Evolutionary conservation across 345 rosid species (phyloP).

Genomic region (Alliaria petiolata): DNA sequence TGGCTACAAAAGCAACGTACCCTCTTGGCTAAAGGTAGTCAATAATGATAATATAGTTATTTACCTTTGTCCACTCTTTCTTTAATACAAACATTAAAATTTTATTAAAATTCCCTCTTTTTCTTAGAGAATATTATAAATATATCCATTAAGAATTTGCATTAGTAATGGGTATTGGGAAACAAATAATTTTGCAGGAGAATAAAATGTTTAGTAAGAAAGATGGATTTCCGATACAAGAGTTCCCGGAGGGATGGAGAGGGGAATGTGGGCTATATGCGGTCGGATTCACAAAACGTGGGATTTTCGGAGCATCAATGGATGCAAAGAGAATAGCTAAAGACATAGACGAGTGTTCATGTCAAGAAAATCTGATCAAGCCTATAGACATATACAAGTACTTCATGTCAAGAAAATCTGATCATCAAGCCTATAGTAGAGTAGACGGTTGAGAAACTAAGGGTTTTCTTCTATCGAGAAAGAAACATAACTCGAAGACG

Average conservation of each 20-base stretch:
- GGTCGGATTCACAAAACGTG: constrained; percentile 90
- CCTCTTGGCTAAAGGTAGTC: constrained; percentile 86
- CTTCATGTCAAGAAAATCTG: neutral
- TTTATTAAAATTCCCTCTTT: neutral
- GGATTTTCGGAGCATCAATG: constrained; percentile 71
- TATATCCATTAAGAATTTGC: neutral
- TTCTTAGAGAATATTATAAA: neutral
- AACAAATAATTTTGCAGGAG: constrained; percentile 41
- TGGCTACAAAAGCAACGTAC: constrained; percentile 92
- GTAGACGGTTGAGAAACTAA: neutral
- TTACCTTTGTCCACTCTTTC: constrained; percentile 2
- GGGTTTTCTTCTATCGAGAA: neutral
- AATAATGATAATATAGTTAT: constrained; percentile 2
- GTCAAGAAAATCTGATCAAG: constrained; percentile 14
- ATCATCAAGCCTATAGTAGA: neutral
- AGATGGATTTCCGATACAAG: constrained; percentile 66
- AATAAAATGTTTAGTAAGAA: constrained; percentile 68
- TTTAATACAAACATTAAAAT: neutral
- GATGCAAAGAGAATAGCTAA: constrained; percentile 80
- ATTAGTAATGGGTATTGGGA: neutral
- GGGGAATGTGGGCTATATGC: constrained; percentile 85
- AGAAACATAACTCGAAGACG: constrained; percentile 8
- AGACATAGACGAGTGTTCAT: constrained; percentile 31
- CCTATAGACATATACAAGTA: neutral
- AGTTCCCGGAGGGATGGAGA: constrained; percentile 96